Conservation (phyloP, 2,329 filamentous ascomycete species). For the Orbilia javanica region DNA sequence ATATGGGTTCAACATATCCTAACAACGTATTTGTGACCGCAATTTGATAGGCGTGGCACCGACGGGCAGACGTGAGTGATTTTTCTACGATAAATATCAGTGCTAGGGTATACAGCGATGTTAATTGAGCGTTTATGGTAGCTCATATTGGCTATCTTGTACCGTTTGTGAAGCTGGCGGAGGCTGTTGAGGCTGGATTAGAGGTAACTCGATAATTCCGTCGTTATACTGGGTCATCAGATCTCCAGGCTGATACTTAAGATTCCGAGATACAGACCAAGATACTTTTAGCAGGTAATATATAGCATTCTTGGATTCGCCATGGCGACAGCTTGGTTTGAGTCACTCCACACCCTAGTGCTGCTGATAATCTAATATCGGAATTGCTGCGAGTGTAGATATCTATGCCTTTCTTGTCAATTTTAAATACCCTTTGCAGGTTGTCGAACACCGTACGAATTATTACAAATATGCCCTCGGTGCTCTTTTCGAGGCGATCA, state of each 20-base stretch:
- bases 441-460: constrained; percentile 12
- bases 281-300: no score
- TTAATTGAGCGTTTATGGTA: background rate
- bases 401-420: constrained; percentile 30
- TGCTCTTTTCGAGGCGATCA: constrained; percentile 36
- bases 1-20: no score
- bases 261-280: no score
- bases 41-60: no score
- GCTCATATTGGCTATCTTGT: constrained; percentile 35
- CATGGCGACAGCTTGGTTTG: no score
- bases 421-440: constrained; percentile 13
- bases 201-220: constrained; percentile 7
- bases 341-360: no score
- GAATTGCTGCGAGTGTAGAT: constrained; percentile 7
- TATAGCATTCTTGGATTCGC: no score
- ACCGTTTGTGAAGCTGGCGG: constrained; percentile 31
- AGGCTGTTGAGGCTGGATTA: constrained; percentile 19
- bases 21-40: no score
- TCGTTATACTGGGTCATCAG: no score
- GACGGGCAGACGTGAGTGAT: no score
- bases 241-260: no score
- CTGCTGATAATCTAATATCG: background rate
- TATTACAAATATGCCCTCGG: constrained; percentile 33
- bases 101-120: background rate
- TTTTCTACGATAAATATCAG: background rate